phyloP scores from a whole-genome alignment of 345 rosid genomes.

The Dipteronia sinensis region DNA sequence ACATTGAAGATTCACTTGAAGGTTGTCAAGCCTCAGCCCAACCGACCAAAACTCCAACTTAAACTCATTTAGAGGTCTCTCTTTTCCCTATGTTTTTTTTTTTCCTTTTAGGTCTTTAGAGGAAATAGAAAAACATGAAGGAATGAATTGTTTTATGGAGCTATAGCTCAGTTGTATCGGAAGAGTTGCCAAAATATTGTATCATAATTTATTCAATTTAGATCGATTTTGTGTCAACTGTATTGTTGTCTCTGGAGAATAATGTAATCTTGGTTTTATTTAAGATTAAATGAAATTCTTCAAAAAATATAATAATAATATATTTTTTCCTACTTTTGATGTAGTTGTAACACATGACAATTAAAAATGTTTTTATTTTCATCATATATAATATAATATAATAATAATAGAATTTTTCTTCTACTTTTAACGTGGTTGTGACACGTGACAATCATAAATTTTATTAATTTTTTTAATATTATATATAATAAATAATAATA shows the following conservation, averaged over 20 bases:
- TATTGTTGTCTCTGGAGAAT: background rate
- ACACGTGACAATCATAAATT: too few relatives aligned
- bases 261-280: background rate
- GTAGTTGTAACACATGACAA: too few relatives aligned
- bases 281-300: background rate
- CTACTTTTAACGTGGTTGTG: too few relatives aligned
- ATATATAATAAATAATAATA: too few relatives aligned
- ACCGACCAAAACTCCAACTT: slow-evolving; percentile 90
- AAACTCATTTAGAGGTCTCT: slow-evolving; percentile 46
- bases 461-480: too few relatives aligned
- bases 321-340: too few relatives aligned
- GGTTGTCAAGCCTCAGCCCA: slow-evolving; percentile 92
- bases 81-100: background rate
- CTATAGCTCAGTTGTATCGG: background rate
- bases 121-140: background rate
- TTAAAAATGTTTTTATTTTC: too few relatives aligned
- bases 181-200: background rate
- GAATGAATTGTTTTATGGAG: background rate
- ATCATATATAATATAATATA: too few relatives aligned
- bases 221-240: background rate
- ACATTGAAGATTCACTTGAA: slow-evolving; percentile 80
- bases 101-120: background rate
- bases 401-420: too few relatives aligned
- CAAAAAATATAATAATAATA: too few relatives aligned
- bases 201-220: background rate